These are phyloP conservation scores for Fusarium poae DNA, from an alignment of 2,329 filamentous ascomycete genomes.

Conservation along the genomic window DNA sequence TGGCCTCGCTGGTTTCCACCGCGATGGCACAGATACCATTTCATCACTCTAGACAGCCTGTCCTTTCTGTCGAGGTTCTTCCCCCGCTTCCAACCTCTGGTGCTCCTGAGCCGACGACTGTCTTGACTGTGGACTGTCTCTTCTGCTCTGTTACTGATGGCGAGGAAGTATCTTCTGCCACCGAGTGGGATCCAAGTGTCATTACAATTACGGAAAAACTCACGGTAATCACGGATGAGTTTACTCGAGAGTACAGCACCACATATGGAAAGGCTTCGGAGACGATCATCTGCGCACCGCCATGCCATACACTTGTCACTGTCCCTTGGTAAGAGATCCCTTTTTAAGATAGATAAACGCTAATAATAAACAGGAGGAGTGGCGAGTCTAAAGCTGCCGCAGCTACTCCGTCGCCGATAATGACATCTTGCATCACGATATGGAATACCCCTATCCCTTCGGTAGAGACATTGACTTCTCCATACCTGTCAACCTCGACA, in stretches of 20 bases:
- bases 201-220: conserved; percentile 2
- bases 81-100: conserved; percentile 16
- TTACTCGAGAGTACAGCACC: background rate
- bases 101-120: conserved; percentile 15
- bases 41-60: conserved; percentile 15
- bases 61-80: conserved; percentile 25
- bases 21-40: conserved; percentile 10
- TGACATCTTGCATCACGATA: conserved; percentile 42
- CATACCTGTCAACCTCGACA: conserved; percentile 7
- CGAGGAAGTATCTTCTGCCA: conserved; percentile 5
- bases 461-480: conserved; percentile 1
- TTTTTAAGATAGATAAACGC: background rate
- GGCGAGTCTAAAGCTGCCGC: conserved; percentile 21
- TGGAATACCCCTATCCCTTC: conserved; percentile 24
- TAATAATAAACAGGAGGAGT: conserved; percentile 27
- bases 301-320: conserved; percentile 43
- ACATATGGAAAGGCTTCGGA: conserved; percentile 15
- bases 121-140: conserved; percentile 38
- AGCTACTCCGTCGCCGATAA: conserved; percentile 19
- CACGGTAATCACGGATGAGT: background rate
- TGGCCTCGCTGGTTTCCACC: conserved; percentile 18
- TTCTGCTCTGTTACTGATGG: conserved; percentile 27
- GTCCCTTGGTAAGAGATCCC: conserved; percentile 31
- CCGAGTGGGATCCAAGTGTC: background rate
- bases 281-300: conserved; percentile 41